Base-by-base conservation (phyloP, 2,329 filamentous ascomycete genomes). In the Proliferodiscus dingleyae region DNA sequence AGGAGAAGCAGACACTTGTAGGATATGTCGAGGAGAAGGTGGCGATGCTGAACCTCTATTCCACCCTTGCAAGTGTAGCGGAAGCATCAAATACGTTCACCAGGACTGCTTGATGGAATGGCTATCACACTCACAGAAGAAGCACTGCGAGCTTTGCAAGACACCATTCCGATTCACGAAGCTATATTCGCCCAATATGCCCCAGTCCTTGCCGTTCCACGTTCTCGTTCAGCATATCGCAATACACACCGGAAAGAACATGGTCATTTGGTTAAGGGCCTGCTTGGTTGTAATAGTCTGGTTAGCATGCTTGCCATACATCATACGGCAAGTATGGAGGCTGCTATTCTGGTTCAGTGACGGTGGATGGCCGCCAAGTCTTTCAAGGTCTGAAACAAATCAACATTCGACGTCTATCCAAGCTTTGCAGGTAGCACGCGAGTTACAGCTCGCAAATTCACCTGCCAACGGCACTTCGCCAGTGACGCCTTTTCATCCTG, bases 121-220 rank as follows among this genome's bases (percentile, higher is more conserved):
- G 93, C 75, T 98, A 18, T 91, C 89, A 40, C 94, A 98, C 67
- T 97, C 93, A 2, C 90, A 98, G 66, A 98, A 98, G 78, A 97
- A 97, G 68, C 87, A 98, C 72, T 98, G 94, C 74, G 93, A 98
- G 71, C 82, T 98, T 28, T 98, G 93, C 81, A 98, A 98, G 72
- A 98, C 93, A 2, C 84, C 90, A 0, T 98, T 97, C 64, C 87
- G 89, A 50, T 98, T 98, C 72, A 98, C 93, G 43, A 98, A 98
- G 68, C 79, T 98, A 30, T 98, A 98, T 71, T 83, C 90, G 51
- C 89, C 89, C 3, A 80, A 90, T 62, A 98, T 98, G 93, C 94
- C 93, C 1, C 78, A 80, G 52, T 81, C 79, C 10, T 76, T 98
- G 11, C 93, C 94, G 0, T 76, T 83, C 32, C 77, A 84, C 38